phyloP scores from a whole-genome alignment of 179 eudicot species.

The Amaranthus tricolor region DNA sequence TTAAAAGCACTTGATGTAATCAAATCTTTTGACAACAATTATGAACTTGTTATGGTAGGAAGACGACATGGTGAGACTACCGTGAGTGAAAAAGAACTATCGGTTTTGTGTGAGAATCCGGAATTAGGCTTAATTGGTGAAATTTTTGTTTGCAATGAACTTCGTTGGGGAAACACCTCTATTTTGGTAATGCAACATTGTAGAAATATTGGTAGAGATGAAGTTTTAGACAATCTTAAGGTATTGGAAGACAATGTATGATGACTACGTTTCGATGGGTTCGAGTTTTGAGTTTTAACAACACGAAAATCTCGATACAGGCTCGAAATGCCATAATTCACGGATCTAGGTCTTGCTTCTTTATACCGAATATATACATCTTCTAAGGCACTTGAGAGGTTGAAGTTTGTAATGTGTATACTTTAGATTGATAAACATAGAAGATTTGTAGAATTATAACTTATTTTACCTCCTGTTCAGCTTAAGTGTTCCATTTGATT shows the following conservation, averaged over 20 bases:
- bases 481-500: too few species aligned
- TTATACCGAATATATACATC: background rate
- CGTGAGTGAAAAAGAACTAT: background rate
- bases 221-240: background rate
- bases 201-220: background rate
- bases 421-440: background rate
- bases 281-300: background rate
- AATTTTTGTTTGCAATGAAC: slow-evolving; percentile 18
- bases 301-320: background rate
- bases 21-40: slow-evolving; percentile 31
- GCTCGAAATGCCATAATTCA: background rate
- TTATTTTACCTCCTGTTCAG: too few species aligned
- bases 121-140: slow-evolving; percentile 34
- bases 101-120: slow-evolving; percentile 24
- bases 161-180: slow-evolving; percentile 19
- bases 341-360: background rate
- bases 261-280: background rate
- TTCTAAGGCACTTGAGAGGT: background rate
- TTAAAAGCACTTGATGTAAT: slow-evolving; percentile 36
- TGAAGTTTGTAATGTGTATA: background rate
- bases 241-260: background rate
- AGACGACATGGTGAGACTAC: slow-evolving; percentile 28
- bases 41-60: slow-evolving; percentile 49
- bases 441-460: background rate
- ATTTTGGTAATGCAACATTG: slow-evolving; percentile 33